phyloP scores from a whole-genome alignment of 352 stramenopile genomes.

The Peronospora destructor region DNA sequence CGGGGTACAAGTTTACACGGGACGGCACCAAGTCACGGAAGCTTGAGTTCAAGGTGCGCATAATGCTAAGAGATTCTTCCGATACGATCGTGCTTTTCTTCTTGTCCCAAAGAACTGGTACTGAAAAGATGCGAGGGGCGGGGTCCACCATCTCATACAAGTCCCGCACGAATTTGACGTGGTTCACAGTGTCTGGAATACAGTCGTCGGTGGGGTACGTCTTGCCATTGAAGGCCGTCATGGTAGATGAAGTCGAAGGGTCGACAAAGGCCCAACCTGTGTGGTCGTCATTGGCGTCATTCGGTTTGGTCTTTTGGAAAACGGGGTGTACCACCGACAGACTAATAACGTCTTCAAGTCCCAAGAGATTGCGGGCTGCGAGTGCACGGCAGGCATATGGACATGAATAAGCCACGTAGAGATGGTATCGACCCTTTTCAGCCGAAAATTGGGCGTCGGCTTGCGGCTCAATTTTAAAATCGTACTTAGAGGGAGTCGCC shows the following conservation, averaged over 20 bases:
- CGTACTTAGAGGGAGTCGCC: slow-evolving; percentile 8
- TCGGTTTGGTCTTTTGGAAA: slow-evolving; percentile 36
- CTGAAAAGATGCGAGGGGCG: slow-evolving; percentile 26
- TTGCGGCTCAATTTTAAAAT: slow-evolving; percentile 13
- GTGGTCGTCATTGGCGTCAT: slow-evolving; percentile 33
- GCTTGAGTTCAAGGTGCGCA: slow-evolving; percentile 41
- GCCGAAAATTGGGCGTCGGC: slow-evolving; percentile 17
- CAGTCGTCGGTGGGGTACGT: slow-evolving; percentile 17
- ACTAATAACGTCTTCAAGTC: slow-evolving; percentile 85
- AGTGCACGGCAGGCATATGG: slow-evolving; percentile 63
- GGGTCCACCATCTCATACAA: slow-evolving; percentile 35
- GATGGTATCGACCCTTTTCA: slow-evolving; percentile 76
- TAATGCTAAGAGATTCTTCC: slow-evolving; percentile 77
- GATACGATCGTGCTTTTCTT: slow-evolving; percentile 67
- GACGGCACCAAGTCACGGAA: slow-evolving; percentile 39
- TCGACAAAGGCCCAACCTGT: slow-evolving; percentile 36
- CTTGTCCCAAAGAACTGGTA: slow-evolving; percentile 70
- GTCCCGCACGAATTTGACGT: slow-evolving; percentile 24
- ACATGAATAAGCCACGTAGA: slow-evolving; percentile 91
- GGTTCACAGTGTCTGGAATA: slow-evolving; percentile 27
- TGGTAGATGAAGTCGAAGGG: background rate
- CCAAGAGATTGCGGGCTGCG: slow-evolving; percentile 82
- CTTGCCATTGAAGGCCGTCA: slow-evolving; percentile 11
- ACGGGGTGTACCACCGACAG: slow-evolving; percentile 75
- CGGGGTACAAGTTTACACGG: slow-evolving; percentile 37